Percentiles rank a stretch among this genome's conserved stretches.
Evolutionary conservation across 2,329 filamentous ascomycete species (phyloP).

Genomic region (Hypomyces rosellus): DNA sequence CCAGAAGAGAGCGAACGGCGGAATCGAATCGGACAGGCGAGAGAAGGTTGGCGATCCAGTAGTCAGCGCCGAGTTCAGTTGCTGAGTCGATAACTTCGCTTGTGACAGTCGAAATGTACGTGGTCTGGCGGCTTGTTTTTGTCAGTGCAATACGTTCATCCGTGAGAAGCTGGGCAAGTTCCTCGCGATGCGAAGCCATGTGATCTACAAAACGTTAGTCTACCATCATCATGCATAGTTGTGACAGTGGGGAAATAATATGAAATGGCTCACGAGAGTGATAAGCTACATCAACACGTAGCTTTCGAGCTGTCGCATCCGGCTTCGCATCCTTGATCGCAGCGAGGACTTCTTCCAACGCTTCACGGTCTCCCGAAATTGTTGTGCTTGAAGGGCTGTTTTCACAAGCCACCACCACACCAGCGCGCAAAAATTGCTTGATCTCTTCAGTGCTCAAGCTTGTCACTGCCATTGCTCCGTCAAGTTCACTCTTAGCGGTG

Average conservation of each 20-base stretch:
- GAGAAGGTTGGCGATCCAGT: conserved; percentile 20
- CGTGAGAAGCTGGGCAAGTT: background rate
- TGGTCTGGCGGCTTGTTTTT: background rate
- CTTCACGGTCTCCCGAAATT: conserved; percentile 23
- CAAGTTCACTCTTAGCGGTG: conserved; percentile 3
- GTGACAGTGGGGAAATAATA: too few relatives aligned
- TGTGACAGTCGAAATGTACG: conserved; percentile 2
- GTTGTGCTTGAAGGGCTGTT: conserved; percentile 29
- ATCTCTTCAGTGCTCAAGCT: conserved; percentile 14
- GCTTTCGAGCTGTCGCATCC: conserved; percentile 13
- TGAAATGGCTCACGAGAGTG: conserved; percentile 18
- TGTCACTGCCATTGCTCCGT: conserved; percentile 25
- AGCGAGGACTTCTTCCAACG: conserved; percentile 18
- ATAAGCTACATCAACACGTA: conserved; percentile 17
- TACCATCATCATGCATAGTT: too few relatives aligned
- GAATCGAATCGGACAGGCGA: conserved; percentile 13
- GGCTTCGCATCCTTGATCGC: conserved; percentile 4
- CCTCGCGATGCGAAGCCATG: conserved; percentile 19
- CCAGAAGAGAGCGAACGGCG: conserved; percentile 10
- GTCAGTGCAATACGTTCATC: background rate
- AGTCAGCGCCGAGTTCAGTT: conserved; percentile 9
- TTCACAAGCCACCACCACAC: conserved; percentile 24
- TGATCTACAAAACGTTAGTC: conserved; percentile 12
- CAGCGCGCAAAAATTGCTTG: conserved; percentile 1
- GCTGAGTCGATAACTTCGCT: background rate